These are phyloP conservation scores for Rhazya stricta DNA, from an alignment of 257 asterid species.

Conservation along the genomic window DNA sequence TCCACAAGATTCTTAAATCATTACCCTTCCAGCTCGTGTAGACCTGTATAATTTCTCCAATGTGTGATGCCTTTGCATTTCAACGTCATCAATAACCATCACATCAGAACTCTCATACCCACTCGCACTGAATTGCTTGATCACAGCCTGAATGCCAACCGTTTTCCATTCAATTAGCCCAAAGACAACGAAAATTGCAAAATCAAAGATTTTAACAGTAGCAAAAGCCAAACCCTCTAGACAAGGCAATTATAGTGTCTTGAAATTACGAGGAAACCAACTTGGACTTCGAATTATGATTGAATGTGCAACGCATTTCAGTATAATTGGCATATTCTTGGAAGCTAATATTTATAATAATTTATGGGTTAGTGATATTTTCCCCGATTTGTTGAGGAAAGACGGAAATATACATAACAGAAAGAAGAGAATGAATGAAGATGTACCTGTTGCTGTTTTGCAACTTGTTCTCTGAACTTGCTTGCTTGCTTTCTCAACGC, in stretches of 20 bases:
- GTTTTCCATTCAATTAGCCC: background rate
- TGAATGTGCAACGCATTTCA: background rate
- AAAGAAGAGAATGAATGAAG: background rate
- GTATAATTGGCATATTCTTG: background rate
- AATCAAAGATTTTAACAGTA: background rate
- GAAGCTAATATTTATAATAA: background rate
- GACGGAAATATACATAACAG: background rate
- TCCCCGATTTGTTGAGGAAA: background rate
- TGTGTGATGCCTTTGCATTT: conserved; percentile 84
- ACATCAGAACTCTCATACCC: conserved; percentile 87
- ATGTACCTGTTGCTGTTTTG: conserved; percentile 89
- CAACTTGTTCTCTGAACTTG: conserved; percentile 89
- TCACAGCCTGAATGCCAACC: conserved; percentile 61
- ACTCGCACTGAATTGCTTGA: conserved; percentile 82
- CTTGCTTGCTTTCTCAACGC: conserved; percentile 89
- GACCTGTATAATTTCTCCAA: conserved; percentile 84
- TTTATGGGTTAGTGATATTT: background rate
- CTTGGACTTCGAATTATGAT: background rate
- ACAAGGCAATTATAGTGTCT: background rate
- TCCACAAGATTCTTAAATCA: background rate
- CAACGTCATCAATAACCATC: conserved; percentile 88
- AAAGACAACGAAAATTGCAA: background rate
- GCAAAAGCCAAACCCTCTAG: background rate
- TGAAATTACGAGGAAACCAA: background rate
- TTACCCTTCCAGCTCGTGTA: conserved; percentile 91